A percentile compares a stretch with the other conserved stretches of the same genome.
phyloP scores from a whole-genome alignment of 306 rosid species.

The Cicer pinnatifidum region DNA sequence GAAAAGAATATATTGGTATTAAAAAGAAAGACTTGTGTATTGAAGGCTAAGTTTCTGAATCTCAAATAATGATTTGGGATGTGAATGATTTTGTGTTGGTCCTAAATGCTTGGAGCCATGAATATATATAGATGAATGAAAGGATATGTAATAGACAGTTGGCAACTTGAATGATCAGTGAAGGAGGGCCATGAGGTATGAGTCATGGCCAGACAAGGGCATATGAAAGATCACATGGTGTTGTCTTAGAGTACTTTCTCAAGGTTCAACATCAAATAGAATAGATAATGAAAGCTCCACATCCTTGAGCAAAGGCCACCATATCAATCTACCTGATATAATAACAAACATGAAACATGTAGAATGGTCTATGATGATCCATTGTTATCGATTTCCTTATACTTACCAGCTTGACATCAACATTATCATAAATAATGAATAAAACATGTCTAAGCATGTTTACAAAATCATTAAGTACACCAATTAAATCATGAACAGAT shows the following conservation, averaged over 20 bases:
- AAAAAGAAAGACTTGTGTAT: not conserved
- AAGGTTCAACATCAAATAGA: not conserved
- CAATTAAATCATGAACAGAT: conserved; percentile 1
- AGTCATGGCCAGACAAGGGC: conserved; percentile 28
- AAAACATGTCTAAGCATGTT: conserved; percentile 41
- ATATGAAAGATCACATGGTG: conserved; percentile 44
- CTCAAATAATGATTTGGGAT: conserved; percentile 12
- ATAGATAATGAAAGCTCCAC: not conserved
- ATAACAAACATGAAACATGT: not conserved
- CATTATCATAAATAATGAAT: not conserved
- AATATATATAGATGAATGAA: conserved; percentile 44
- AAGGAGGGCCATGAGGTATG: not conserved
- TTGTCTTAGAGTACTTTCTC: conserved; percentile 37
- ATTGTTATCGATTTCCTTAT: conserved; percentile 7
- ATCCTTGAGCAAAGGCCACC: not conserved
- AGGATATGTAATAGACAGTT: not conserved
- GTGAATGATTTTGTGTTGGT: conserved; percentile 31
- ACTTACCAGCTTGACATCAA: conserved; percentile 2
- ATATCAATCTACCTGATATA: not conserved
- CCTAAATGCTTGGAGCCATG: conserved; percentile 17
- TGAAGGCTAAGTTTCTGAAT: not conserved
- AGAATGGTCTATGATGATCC: not conserved
- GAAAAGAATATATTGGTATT: not conserved
- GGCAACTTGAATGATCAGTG: conserved; percentile 6
- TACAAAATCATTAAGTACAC: not conserved